A percentile compares a stretch with the other conserved stretches of the same genome.
Evolutionary conservation across 2,329 filamentous ascomycete species (phyloP).

Genomic region (Ustilaginoidea virens): DNA sequence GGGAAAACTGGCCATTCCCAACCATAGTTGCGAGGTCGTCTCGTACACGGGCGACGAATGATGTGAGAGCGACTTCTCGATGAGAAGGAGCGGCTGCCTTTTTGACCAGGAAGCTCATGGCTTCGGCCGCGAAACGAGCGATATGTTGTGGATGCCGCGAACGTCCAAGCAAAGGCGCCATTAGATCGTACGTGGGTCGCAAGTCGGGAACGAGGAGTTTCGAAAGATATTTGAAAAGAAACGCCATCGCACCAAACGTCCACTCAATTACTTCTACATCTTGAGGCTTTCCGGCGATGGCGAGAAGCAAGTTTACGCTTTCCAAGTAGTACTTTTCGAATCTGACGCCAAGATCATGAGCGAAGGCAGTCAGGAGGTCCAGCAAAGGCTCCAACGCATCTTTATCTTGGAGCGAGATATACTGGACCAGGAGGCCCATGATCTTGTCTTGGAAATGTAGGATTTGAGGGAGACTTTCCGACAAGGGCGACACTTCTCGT

Average conservation of each 20-base stretch:
- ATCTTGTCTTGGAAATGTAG: constrained; percentile 81
- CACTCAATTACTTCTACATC: constrained; percentile 90
- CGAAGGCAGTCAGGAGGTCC: constrained; percentile 79
- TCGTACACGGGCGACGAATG: constrained; percentile 58
- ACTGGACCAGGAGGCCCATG: constrained; percentile 58
- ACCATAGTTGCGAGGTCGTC: constrained; percentile 44
- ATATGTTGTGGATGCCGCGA: constrained; percentile 72
- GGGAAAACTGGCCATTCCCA: constrained; percentile 40
- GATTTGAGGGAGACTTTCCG: constrained; percentile 82
- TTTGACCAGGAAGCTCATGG: constrained; percentile 82
- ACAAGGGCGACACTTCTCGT: constrained; percentile 58
- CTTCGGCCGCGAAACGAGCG: constrained; percentile 83
- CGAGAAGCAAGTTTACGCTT: constrained; percentile 59
- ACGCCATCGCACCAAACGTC: constrained; percentile 88
- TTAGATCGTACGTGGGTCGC: constrained; percentile 66
- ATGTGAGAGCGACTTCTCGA: constrained; percentile 54
- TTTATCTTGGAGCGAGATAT: constrained; percentile 63
- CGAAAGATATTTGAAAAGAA: constrained; percentile 93
- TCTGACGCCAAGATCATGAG: constrained; percentile 74
- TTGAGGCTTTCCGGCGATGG: constrained; percentile 60
- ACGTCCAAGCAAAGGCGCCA: constrained; percentile 74
- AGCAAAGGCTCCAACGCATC: constrained; percentile 75
- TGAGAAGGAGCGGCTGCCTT: constrained; percentile 71
- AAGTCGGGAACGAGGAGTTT: constrained; percentile 75
- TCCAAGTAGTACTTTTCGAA: constrained; percentile 82